These are phyloP conservation scores for Penicillium parvum DNA, from an alignment of 495 filamentous ascomycete genomes.

Conservation along the genomic window DNA sequence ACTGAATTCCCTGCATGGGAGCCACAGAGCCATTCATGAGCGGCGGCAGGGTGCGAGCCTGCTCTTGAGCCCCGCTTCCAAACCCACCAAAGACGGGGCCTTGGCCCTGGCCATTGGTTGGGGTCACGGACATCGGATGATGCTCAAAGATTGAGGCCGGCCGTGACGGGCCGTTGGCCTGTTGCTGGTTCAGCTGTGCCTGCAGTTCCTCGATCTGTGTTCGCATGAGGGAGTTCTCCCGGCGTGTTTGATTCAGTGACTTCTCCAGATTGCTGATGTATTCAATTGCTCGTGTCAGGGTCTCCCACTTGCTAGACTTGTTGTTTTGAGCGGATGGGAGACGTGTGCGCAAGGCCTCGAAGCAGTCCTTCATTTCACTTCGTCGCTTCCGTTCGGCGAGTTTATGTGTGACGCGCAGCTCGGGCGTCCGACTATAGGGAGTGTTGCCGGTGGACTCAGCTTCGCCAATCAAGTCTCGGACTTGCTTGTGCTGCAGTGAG, in stretches of 20 bases:
- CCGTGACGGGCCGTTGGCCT: conserved; percentile 45
- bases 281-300: conserved; percentile 61
- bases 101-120: conserved; percentile 35
- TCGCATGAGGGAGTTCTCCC: conserved; percentile 50
- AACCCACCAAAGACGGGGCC: conserved; percentile 34
- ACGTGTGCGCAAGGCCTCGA: conserved; percentile 76
- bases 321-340: conserved; percentile 83
- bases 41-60: conserved; percentile 49
- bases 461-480: conserved; percentile 62
- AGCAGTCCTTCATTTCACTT: conserved; percentile 97
- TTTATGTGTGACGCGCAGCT: conserved; percentile 93
- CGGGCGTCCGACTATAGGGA: conserved; percentile 91
- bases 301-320: conserved; percentile 99
- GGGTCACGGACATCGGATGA: conserved; percentile 33
- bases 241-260: conserved; percentile 24
- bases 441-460: conserved; percentile 53
- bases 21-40: conserved; percentile 47
- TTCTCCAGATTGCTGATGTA: conserved; percentile 41
- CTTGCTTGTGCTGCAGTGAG: conserved; percentile 67
- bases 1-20: conserved; percentile 57
- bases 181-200: conserved; percentile 46
- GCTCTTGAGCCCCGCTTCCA: conserved; percentile 34
- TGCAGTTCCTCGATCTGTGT: conserved; percentile 48
- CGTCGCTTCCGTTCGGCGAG: conserved; percentile 92
- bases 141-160: conserved; percentile 38